These are phyloP conservation scores for Xylariaceae sp. DNA, from an alignment of 2,329 filamentous ascomycete genomes.

Conservation along the genomic window DNA sequence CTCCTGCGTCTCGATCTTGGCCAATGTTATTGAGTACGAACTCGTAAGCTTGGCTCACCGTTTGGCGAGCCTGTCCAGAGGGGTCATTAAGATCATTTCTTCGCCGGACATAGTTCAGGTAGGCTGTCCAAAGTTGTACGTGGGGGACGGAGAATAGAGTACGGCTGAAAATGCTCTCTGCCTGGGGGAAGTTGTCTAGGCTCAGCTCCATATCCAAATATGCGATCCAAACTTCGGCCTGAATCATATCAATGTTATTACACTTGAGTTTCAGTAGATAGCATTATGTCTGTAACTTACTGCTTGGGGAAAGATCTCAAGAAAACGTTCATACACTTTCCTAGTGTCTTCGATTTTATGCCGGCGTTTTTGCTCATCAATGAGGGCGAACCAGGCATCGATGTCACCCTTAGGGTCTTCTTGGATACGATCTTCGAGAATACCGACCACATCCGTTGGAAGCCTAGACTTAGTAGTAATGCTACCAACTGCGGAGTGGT, in stretches of 20 bases:
- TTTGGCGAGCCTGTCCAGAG: constrained; percentile 75
- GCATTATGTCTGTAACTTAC: constrained; percentile 63
- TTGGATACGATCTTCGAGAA: constrained; percentile 88
- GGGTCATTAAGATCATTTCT: constrained; percentile 88
- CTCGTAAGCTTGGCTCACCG: constrained; percentile 86
- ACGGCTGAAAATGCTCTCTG: constrained; percentile 83
- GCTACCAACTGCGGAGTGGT: constrained; percentile 14
- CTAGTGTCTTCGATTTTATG: constrained; percentile 83
- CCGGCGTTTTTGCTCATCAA: constrained; percentile 81
- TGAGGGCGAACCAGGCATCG: constrained; percentile 88
- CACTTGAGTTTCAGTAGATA: neutral
- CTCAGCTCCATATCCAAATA: constrained; percentile 91
- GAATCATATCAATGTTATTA: constrained; percentile 43
- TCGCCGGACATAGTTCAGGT: constrained; percentile 93
- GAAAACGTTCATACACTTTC: constrained; percentile 81
- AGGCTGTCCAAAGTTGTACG: constrained; percentile 88
- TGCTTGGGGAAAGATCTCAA: constrained; percentile 85
- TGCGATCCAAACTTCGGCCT: constrained; percentile 92
- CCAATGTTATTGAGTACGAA: constrained; percentile 90
- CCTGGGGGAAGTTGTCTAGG: constrained; percentile 78
- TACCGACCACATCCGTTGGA: constrained; percentile 75
- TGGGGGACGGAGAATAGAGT: constrained; percentile 81
- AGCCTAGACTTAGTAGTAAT: constrained; percentile 37
- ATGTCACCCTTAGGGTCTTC: constrained; percentile 93
- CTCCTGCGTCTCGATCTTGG: constrained; percentile 86